phyloP scores from a whole-genome alignment of 2,329 filamentous ascomycete genomes.

The Colletotrichum agaves region DNA sequence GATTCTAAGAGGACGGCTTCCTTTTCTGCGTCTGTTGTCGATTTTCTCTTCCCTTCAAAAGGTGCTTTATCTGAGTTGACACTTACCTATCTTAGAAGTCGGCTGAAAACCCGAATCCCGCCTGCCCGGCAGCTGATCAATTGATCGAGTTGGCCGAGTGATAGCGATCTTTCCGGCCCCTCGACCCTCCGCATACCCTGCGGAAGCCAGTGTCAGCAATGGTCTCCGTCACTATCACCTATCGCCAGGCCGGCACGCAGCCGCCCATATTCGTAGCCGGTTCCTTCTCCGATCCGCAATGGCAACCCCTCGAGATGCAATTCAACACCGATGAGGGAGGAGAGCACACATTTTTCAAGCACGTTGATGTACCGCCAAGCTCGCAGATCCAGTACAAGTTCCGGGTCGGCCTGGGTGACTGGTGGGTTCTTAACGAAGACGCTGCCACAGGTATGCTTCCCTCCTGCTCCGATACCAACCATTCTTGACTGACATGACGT shows the following conservation, averaged over 20 bases:
- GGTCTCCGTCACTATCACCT: conserved; percentile 67
- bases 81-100: conserved; percentile 7
- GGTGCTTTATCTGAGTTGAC: conserved; percentile 15
- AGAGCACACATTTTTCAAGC: conserved; percentile 68
- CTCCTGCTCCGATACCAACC: background rate
- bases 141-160: conserved; percentile 26
- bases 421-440: conserved; percentile 76
- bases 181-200: conserved; percentile 41
- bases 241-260: conserved; percentile 66
- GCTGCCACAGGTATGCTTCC: conserved; percentile 64
- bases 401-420: conserved; percentile 72
- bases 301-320: conserved; percentile 75
- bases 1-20: conserved; percentile 23
- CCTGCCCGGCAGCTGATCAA: conserved; percentile 4
- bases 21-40: conserved; percentile 1
- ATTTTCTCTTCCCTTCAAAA: background rate
- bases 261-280: conserved; percentile 79
- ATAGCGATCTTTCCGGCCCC: background rate
- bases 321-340: conserved; percentile 59
- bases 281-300: conserved; percentile 73
- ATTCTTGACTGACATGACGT: conserved; percentile 16
- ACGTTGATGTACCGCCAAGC: conserved; percentile 64
- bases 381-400: conserved; percentile 81
- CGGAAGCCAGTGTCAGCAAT: conserved; percentile 10
- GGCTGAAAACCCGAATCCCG: conserved; percentile 1